phyloP scores from a whole-genome alignment of 83 land plant species.

The Thuja plicata region DNA sequence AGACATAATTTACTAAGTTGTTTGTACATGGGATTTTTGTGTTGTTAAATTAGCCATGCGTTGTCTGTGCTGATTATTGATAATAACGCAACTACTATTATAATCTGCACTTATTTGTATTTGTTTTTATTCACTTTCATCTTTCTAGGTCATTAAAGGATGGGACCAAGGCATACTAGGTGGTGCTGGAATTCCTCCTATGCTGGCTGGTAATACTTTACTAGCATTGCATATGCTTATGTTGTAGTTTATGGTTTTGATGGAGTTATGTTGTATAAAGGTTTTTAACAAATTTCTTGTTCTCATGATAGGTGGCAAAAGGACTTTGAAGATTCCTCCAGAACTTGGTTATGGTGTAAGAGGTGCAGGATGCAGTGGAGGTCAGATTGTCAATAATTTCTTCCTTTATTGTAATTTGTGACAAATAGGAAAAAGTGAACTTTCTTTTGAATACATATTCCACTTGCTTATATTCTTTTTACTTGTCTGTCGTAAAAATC shows the following conservation, averaged over 20 bases:
- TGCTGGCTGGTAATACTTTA: slow-evolving; percentile 71
- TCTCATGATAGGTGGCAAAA: slow-evolving; percentile 68
- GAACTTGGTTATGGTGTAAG: slow-evolving; percentile 79
- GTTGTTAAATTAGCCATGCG: too few species aligned
- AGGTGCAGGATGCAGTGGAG: slow-evolving; percentile 93
- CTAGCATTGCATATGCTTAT: not conserved
- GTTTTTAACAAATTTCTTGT: not conserved
- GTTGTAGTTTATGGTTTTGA: not conserved
- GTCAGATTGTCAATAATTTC: slow-evolving; percentile 23
- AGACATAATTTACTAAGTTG: too few species aligned
- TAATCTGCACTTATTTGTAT: not conserved
- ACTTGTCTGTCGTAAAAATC: not conserved
- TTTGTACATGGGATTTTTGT: too few species aligned
- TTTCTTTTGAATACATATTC: not conserved
- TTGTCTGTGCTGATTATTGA: too few species aligned
- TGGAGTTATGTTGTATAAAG: not conserved
- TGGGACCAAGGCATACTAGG: slow-evolving; percentile 96
- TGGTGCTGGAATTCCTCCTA: slow-evolving; percentile 82
- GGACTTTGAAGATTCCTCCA: slow-evolving; percentile 82
- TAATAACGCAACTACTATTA: not conserved
- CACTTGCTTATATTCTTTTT: not conserved
- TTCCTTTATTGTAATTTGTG: slow-evolving; percentile 8
- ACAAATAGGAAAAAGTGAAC: slow-evolving; percentile 8
- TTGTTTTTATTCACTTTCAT: not conserved
- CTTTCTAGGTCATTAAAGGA: slow-evolving; percentile 84